Evolutionary conservation across 2,329 filamentous ascomycete species (phyloP).

Genomic region (Corniculantispora saksenae): DNA sequence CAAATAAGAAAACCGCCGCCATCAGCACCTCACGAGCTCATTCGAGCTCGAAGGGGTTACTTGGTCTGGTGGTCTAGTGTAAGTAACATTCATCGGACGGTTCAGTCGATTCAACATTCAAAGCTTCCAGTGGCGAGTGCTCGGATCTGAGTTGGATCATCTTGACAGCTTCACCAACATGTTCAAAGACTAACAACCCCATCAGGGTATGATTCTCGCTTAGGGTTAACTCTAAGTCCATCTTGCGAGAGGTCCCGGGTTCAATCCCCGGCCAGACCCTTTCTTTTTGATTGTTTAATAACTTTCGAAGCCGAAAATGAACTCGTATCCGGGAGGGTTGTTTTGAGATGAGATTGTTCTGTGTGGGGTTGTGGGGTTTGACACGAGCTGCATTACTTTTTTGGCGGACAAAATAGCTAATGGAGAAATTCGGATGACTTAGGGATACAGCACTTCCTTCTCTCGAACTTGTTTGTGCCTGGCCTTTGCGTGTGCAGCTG

Average conservation of each 20-base stretch:
- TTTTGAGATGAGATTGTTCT: background rate
- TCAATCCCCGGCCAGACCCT: conserved; percentile 48
- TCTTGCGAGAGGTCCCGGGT: conserved; percentile 48
- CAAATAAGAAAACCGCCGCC: conserved; percentile 17
- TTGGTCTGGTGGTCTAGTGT: conserved; percentile 22
- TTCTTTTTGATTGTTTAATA: conserved; percentile 26
- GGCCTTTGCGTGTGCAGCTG: background rate
- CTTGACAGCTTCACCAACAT: conserved; percentile 16
- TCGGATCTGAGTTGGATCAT: background rate
- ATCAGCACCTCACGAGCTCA: conserved; percentile 15
- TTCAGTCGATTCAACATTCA: background rate
- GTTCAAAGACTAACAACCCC: conserved; percentile 24
- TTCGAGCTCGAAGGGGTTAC: background rate
- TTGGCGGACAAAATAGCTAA: background rate
- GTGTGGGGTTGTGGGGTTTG: background rate
- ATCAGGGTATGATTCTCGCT: conserved; percentile 34
- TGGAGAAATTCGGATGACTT: background rate
- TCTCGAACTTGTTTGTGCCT: background rate
- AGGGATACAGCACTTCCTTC: background rate
- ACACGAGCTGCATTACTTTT: background rate
- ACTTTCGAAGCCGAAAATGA: background rate
- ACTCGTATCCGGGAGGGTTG: background rate
- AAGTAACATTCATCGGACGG: background rate
- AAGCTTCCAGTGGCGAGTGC: background rate
- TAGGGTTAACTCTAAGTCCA: conserved; percentile 29